Evolutionary conservation across 2,329 filamentous ascomycete species (phyloP), one percentile per base, ranked within the genome.

Genomic region (Hypoxylon rubiginosum): DNA sequence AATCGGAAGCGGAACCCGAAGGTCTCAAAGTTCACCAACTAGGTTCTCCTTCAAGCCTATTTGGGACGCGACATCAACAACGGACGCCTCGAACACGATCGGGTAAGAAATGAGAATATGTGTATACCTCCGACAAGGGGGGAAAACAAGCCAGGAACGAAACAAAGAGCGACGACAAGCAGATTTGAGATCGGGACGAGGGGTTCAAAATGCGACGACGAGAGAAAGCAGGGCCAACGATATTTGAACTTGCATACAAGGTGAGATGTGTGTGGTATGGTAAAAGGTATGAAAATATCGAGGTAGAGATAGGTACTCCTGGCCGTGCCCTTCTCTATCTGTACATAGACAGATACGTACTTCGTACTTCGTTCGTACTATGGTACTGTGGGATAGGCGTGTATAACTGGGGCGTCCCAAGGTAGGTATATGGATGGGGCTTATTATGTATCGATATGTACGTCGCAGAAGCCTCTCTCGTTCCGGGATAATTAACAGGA

Each of bases 1-100:
- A 76, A 76, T 69, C 77, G 78, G 77, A 78, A 80, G 73, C 72
- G 70, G 75, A 74, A 74, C 74, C 78, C 75, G 77, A 76, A 70
- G 75, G 74, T 76, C 77, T 72, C 72, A 79, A 77, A 74, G 75
- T 75, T 77, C 71, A 75, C 75, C 73, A 72, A 79, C 75, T 78
- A 73, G 74, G 75, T 72, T 75, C 66, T 71, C 64, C 70, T 71
- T 69, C 70, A 72, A 73, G 71, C 69, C 71, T 73, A 72, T 73
- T 72, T 62, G 69, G 68, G 71, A 72, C 69, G 71, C 69, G 69
- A 71, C 67, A 64, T 70, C 34, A 68, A 67, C 36, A 67, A 69
- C 53, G 61, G 39, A 70, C 67, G 65, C 58, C 62, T 70, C 51
- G 67, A 69, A 58, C 51, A 57, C 60, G 54, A 58, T 43, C 58